A percentile compares a stretch with the other conserved stretches of the same genome.
Evolutionary conservation across 2,329 filamentous ascomycete species (phyloP).

Genomic region (Aspergillus oerlinghausenensis): DNA sequence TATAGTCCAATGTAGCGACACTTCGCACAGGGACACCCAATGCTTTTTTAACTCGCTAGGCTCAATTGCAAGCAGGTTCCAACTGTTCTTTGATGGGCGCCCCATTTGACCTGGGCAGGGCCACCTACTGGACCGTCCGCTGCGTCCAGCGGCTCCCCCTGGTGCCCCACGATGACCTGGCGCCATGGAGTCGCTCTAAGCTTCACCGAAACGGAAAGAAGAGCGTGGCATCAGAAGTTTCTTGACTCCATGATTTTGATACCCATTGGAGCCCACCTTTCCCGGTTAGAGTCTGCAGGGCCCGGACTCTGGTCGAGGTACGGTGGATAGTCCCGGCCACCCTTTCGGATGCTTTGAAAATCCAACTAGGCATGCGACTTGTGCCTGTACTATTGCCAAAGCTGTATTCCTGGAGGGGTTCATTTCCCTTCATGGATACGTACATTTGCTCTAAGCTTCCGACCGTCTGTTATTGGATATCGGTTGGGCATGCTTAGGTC

Average conservation of each 20-base stretch:
- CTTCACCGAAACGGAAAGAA: slow-evolving; percentile 16
- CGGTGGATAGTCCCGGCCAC: slow-evolving; percentile 8
- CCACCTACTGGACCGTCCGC: slow-evolving; percentile 18
- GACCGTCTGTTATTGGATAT: slow-evolving; percentile 13
- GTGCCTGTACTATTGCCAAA: slow-evolving; percentile 12
- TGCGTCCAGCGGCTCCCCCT: slow-evolving; percentile 13
- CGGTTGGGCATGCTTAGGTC: slow-evolving; percentile 13
- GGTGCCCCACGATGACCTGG: slow-evolving; percentile 25
- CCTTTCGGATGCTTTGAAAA: slow-evolving; percentile 6
- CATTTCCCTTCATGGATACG: slow-evolving; percentile 7
- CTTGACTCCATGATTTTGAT: background rate
- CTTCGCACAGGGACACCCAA: slow-evolving; percentile 3
- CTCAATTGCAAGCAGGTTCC: slow-evolving; percentile 1
- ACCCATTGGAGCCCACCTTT: slow-evolving; percentile 1
- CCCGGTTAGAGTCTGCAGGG: slow-evolving; percentile 10
- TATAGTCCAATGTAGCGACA: background rate
- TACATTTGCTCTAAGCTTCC: slow-evolving; percentile 9
- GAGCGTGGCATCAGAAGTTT: slow-evolving; percentile 13
- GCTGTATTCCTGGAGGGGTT: slow-evolving; percentile 8
- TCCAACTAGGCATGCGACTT: slow-evolving; percentile 10
- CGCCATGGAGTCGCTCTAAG: slow-evolving; percentile 9
- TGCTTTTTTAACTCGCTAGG: slow-evolving; percentile 13
- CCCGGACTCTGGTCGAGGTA: slow-evolving; percentile 5
- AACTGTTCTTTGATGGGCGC: slow-evolving; percentile 19
- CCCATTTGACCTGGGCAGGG: slow-evolving; percentile 12